Percentiles rank a stretch among this genome's conserved stretches.
Evolutionary conservation across 2,329 filamentous ascomycete genomes (phyloP).

Genomic region (Botrytis deweyae): DNA sequence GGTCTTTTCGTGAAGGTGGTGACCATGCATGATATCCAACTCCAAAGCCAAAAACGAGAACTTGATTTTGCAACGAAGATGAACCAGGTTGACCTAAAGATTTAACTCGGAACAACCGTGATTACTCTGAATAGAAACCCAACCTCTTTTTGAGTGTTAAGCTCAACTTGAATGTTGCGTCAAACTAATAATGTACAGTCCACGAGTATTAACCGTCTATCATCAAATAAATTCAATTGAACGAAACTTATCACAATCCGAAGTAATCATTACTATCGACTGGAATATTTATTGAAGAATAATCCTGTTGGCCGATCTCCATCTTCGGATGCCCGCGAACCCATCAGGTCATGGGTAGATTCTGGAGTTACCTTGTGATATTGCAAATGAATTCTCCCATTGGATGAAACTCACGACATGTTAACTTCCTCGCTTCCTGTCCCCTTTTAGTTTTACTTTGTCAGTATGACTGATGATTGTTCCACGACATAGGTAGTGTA

Average conservation of each 20-base stretch:
- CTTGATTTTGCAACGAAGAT: background rate
- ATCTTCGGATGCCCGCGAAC: slow-evolving; percentile 3
- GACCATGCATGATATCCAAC: background rate
- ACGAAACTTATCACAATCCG: background rate
- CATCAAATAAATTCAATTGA: background rate
- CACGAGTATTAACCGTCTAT: background rate
- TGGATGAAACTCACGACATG: background rate
- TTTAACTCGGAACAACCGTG: background rate
- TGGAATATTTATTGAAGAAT: background rate
- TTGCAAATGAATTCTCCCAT: slow-evolving; percentile 5
- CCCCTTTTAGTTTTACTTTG: slow-evolving; percentile 15
- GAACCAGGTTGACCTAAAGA: background rate
- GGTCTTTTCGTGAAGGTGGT: background rate
- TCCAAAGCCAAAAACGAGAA: background rate
- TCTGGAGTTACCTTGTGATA: background rate
- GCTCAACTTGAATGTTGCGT: background rate
- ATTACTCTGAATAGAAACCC: background rate
- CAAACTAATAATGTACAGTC: background rate
- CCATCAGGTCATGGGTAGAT: background rate
- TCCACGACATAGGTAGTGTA: background rate
- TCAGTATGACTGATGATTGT: slow-evolving; percentile 4
- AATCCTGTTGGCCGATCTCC: background rate
- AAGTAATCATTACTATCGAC: background rate
- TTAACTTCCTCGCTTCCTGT: slow-evolving; percentile 12
- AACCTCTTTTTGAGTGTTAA: background rate